Base-by-base conservation (phyloP, 177 flowering plant species). In the Tripterygium wilfordii region DNA sequence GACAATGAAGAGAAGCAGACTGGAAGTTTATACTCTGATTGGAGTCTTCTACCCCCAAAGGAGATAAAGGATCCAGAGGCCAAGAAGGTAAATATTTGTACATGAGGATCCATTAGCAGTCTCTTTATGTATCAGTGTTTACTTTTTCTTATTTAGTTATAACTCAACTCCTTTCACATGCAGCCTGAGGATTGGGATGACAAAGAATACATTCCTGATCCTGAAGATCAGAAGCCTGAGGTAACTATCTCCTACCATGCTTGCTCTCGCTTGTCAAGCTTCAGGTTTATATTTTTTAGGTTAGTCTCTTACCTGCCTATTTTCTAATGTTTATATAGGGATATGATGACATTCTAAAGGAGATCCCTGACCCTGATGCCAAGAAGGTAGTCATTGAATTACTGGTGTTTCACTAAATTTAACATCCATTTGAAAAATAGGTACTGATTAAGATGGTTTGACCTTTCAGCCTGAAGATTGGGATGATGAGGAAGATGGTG, bases 131-230 rank as follows among this genome's bases (percentile, higher is more conserved):
- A 10, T 20, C 37, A 36, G 5, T 43, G 18, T 15, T 3, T 36
- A 28, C 22, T 12, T 45, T 4, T 3, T 21, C 10, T 44, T 16
- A 17, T 5, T 48, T 27, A 44, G 49, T 23, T 2, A 13, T 35
- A 23, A 29, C 3, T 18, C 32, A 20, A 29, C 10, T 18, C 3
- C 14, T 21, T 15, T 19, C 1, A 29, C 4, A 24, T 62, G 35
- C 76, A 88, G 96, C 96, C 96, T n/a, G 96, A 85, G 60, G 88
- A 88, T 63, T 88, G 96, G 96, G 96, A 85, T 63, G 96, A 88
- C 54, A 74, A 70, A 45, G 96, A 88, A 49, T 82, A 60, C 64
- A 88, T 88, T 67, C 68, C 86, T 55, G 94, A 85, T 44, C 94
- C 92, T 9, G 90, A 85, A 64, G 94, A 85, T 45, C 77, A 68